Base-by-base conservation (phyloP, 495 filamentous ascomycete species). In the Durotheca rogersii region DNA sequence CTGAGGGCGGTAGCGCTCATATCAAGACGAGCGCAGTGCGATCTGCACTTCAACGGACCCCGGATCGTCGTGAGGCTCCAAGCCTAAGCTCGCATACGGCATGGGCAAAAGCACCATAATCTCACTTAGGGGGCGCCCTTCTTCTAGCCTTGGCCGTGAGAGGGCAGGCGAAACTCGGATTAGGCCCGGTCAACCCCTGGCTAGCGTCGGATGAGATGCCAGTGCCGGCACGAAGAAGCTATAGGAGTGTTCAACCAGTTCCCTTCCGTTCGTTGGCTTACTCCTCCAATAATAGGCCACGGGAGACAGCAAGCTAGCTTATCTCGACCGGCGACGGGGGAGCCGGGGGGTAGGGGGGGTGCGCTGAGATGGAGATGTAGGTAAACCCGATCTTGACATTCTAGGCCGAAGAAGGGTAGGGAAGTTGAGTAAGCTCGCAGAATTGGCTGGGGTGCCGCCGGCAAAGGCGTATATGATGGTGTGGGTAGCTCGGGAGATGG, bases 301-400 rank as follows among this genome's bases (percentile, higher is more conserved):
- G 9, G 34, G 37, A 23, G 35, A 42, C 6, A 4, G 34, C 20
- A 34, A 31, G 30, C 23, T 14, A 29, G 34, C 49, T 53, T 53
- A 57, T 57, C 53, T 46, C 2, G 14, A 47, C 43, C 23, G 31
- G 47, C 36, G 31, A 31, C 41, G 45, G n/a, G n/a, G n/a, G n/a
- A n/a, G n/a, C n/a, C n/a, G n/a, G n/a, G n/a, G n/a, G n/a, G n/a
- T n/a, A n/a, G n/a, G n/a, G n/a, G n/a, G n/a, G n/a, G n/a, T n/a
- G n/a, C n/a, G 35, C 53, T 56, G 53, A 56, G 40, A 57, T 41
- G n/a, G n/a, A n/a, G n/a, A n/a, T 31, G 45, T 41, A 50, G 35
- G 41, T 36, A 47, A 57, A 51, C 53, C 33, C 44, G 49, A 53
- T 18, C 55, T 58, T 58, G 55, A 47, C 54, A 53, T 38, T 31